Percentiles rank a stretch among this genome's conserved stretches.
Evolutionary conservation across 495 filamentous ascomycete genomes (phyloP).

Genomic region (Tuber umbilicatum): DNA sequence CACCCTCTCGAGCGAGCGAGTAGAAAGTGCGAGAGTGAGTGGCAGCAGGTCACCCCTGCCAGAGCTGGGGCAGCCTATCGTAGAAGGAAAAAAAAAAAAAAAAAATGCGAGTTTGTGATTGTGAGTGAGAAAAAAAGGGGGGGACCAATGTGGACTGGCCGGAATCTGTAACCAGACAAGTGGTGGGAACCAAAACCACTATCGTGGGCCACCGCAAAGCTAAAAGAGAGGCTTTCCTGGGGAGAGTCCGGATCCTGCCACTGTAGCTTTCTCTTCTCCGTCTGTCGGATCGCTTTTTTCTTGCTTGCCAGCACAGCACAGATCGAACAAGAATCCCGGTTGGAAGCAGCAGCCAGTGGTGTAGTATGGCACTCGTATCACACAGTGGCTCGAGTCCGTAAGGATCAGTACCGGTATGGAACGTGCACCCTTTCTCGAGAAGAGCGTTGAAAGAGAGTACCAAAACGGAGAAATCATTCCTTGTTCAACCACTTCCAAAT

Average conservation of each 20-base stretch:
- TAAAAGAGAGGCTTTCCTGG: neutral
- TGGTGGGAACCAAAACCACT: neutral
- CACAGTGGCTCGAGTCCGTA: neutral
- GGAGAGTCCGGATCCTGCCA: neutral
- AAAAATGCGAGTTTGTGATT: neutral
- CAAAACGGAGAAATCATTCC: conserved; percentile 1
- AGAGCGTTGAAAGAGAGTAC: neutral
- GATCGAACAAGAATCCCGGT: neutral
- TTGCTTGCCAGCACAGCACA: neutral
- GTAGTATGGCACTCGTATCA: neutral
- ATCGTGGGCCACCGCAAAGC: neutral
- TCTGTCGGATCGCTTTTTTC: neutral
- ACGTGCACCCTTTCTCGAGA: conserved; percentile 1
- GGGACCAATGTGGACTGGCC: neutral
- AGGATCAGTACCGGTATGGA: neutral
- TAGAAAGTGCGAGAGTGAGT: neutral
- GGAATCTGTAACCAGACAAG: neutral
- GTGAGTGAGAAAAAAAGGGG: neutral
- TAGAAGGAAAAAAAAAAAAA: neutral
- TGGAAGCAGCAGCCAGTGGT: neutral
- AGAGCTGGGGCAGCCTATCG: neutral
- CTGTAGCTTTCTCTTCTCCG: neutral
- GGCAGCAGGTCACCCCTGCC: neutral
- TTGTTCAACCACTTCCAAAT: neutral
- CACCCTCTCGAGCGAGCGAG: neutral